Evolutionary conservation across 306 rosid species (phyloP), one percentile per base, ranked within the genome.

Genomic region (Vigna nakashimae): DNA sequence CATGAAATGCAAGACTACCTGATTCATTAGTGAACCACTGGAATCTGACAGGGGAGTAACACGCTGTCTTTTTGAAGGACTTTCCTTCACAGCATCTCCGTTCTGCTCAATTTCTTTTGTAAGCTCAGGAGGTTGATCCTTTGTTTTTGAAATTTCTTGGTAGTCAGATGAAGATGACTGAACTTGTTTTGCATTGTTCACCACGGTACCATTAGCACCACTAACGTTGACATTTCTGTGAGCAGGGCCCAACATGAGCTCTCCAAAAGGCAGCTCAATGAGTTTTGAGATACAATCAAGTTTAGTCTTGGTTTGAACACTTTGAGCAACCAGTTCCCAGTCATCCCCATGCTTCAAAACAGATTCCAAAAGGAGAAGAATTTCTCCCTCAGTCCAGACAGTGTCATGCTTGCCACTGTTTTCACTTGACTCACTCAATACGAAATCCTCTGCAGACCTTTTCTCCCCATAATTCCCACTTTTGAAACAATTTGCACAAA

Each of bases 261-360:
- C 92, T 79, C 99, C 99, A 79, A 92, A 87, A 24, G 99, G 99
- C 51, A 95, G 78, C 86, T 95, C 97, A 69, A 92, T 88, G 51
- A 95, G 91, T 82, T 90, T 92, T 28, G 88, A 81, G 62, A 95
- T 90, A 69, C 99, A 95, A 46, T 92, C 99, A 66, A 84, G 85
- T 69, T 92, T 92, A 55, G 85, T 87, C 85, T 88, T 95, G 77
- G 96, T 91, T 66, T 88, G 87, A 78, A 92, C 89, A 80, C 81
- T 88, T 65, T 87, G 91, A 79, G 90, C 92, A 78, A 95, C 96
- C 66, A 91, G 91, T 8, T 91, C 99, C 99, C 99, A 95, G 79
- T 89, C 92, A 84, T 95, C 98, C 76, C 99, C 99, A 73, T 95
- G 88, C 87, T 91, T 95, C 90, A 84, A 71, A 75, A 92, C 96